phyloP scores from a whole-genome alignment of 1,139 yeast genomes.

The Kodamaea fungicola region DNA sequence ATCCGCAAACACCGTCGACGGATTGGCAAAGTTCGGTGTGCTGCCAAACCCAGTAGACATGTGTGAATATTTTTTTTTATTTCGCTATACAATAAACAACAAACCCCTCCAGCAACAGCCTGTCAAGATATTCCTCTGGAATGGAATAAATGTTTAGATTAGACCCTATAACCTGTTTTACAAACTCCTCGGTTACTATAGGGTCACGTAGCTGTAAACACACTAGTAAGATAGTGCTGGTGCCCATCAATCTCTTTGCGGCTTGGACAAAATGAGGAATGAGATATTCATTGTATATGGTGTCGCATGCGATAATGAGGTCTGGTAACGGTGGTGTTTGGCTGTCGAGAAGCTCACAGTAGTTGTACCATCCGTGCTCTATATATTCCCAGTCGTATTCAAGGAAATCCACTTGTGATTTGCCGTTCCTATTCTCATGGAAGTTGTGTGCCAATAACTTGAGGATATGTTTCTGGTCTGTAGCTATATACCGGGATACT shows the following conservation, averaged over 20 bases:
- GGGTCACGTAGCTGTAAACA: constrained; percentile 58
- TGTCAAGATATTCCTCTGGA: constrained; percentile 24
- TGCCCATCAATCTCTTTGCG: constrained; percentile 29
- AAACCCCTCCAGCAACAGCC: constrained; percentile 38
- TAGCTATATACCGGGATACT: constrained; percentile 45
- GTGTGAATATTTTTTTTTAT: neutral
- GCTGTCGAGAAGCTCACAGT: constrained; percentile 8
- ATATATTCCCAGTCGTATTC: constrained; percentile 67
- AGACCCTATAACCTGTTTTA: constrained; percentile 22
- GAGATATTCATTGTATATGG: constrained; percentile 64
- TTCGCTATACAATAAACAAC: constrained; percentile 34
- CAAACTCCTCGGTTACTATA: constrained; percentile 47
- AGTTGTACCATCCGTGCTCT: constrained; percentile 28
- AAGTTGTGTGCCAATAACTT: constrained; percentile 51
- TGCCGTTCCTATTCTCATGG: constrained; percentile 22
- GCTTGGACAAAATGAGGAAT: constrained; percentile 50
- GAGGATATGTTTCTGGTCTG: constrained; percentile 60
- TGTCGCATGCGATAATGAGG: constrained; percentile 62
- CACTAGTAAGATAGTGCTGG: constrained; percentile 37
- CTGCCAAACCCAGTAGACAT: too few relatives aligned
- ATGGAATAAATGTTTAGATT: constrained; percentile 23
- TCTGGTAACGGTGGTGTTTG: constrained; percentile 28
- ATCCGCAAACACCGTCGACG: neutral
- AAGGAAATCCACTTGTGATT: constrained; percentile 32
- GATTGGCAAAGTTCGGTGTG: too few relatives aligned